Base-by-base conservation (phyloP, 2,329 filamentous ascomycete species). In the Seiridium cupressi region DNA sequence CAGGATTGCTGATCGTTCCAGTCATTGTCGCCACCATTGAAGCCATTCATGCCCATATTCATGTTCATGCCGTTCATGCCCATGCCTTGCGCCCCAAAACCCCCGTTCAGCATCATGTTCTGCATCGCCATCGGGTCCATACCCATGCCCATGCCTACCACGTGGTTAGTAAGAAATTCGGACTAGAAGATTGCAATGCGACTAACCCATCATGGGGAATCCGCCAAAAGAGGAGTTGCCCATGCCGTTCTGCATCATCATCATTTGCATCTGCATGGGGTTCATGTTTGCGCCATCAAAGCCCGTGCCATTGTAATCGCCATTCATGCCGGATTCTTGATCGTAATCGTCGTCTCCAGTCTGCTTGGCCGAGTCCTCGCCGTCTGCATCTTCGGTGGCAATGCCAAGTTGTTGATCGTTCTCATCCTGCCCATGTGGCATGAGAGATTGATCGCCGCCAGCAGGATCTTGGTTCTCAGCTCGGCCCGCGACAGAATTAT, bases 181-280 rank as follows among this genome's bases (percentile, higher is more conserved):
- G 60, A 60, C 35, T 35, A n/a, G 36, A n/a, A 26, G 7, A 18
- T 31, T 44, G 9, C 31, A 34, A 5, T 38, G 8, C 53, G 13
- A 82, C 91, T 73, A 85, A 97, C 93, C 91, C 91, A 97, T 97
- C 87, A 94, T 92, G 57, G 89, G 82, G 70, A 89, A 89, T 62
- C 78, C 79, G 60, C 81, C 80, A 69, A 87, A 88, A 2, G 76
- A 76, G 65, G 77, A 80, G 36, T 79, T 73, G 49, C 79, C 79
- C 83, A 88, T 88, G 66, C 85, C 84, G 69, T 89, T 84, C 76
- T 90, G 83, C 89, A 92, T 84, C 75, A 86, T 80, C 87, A 90
- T 89, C 88, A 91, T 85, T 87, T 55, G 51, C 44, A 86, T 86
- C 74, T 91, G 89, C 87, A 93, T 91, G 81, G 90, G 87, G 70